Percentiles rank a stretch among this genome's conserved stretches.
These are phyloP conservation scores for Metschnikowia koreensis DNA, from an alignment of 805 yeast species.

Conservation along the genomic window DNA sequence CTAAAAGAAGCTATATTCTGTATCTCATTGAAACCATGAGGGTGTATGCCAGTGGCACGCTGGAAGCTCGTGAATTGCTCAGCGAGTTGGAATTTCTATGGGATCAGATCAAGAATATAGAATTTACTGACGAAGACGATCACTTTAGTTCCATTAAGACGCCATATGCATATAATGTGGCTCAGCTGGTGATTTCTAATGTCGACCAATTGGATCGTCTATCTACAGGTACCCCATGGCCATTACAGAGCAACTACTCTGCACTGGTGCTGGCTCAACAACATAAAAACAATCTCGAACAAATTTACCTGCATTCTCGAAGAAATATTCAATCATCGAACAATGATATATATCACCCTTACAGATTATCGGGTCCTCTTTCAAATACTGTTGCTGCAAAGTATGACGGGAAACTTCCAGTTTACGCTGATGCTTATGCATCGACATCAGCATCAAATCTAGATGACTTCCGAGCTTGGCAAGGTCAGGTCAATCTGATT, in stretches of 20 bases:
- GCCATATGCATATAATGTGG: conserved; percentile 10
- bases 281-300: conserved; percentile 36
- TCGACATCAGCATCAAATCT: conserved; percentile 10
- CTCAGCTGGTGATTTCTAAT: conserved; percentile 16
- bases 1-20: conserved; percentile 68
- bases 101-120: conserved; percentile 63
- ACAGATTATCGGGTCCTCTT: conserved; percentile 3
- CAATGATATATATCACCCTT: conserved; percentile 34
- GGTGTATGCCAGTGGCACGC: conserved; percentile 62
- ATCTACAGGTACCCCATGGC: conserved; percentile 38
- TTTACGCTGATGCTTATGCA: background rate
- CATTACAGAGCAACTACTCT: conserved; percentile 28
- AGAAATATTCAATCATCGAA: conserved; percentile 35
- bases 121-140: conserved; percentile 31
- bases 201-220: conserved; percentile 33
- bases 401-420: background rate
- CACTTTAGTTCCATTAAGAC: background rate
- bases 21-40: conserved; percentile 71
- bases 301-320: conserved; percentile 44
- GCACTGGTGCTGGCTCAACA: conserved; percentile 27
- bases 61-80: conserved; percentile 63
- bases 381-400: conserved; percentile 4
- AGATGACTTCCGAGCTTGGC: conserved; percentile 53
- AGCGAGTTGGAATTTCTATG: conserved; percentile 69
- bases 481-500: conserved; percentile 49